These are phyloP conservation scores for Pterocarpus santalinus DNA, from an alignment of 306 rosid genomes.

Conservation along the genomic window DNA sequence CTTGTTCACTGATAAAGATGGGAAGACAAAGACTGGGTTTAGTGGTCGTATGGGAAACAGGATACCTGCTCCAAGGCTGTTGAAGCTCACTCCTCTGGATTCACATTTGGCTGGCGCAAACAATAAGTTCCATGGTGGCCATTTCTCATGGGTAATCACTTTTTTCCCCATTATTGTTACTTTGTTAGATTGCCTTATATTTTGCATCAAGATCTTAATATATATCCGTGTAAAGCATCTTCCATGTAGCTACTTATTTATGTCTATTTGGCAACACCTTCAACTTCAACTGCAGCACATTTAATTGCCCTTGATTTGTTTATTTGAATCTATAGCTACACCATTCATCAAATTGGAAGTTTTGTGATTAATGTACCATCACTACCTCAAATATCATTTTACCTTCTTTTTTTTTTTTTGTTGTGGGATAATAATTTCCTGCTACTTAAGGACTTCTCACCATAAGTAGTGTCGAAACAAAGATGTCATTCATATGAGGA, in stretches of 20 bases:
- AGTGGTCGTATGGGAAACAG: slow-evolving; percentile 88
- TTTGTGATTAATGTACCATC: slow-evolving; percentile 16
- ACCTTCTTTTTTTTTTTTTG: background rate
- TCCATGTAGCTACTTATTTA: background rate
- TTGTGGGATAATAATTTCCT: background rate
- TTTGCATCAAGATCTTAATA: background rate
- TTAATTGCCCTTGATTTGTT: slow-evolving; percentile 11
- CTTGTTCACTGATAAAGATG: slow-evolving; percentile 88
- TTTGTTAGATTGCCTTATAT: background rate
- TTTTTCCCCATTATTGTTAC: slow-evolving; percentile 24
- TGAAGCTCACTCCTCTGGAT: slow-evolving; percentile 90
- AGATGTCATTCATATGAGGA: too few species aligned
- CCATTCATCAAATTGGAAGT: slow-evolving; percentile 12
- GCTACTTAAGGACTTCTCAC: background rate
- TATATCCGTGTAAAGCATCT: slow-evolving; percentile 20
- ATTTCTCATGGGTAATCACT: slow-evolving; percentile 89
- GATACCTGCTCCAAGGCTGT: slow-evolving; percentile 86
- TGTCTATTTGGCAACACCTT: slow-evolving; percentile 28
- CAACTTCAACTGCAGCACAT: background rate
- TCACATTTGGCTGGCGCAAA: slow-evolving; percentile 86
- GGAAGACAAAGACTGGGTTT: slow-evolving; percentile 87
- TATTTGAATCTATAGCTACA: background rate
- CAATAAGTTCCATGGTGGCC: slow-evolving; percentile 91
- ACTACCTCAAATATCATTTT: slow-evolving; percentile 10
- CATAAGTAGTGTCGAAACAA: background rate